Evolutionary conservation across 441 rosid species (phyloP), one percentile per base, ranked within the genome.

Genomic region (Eutrema salsugineum): DNA sequence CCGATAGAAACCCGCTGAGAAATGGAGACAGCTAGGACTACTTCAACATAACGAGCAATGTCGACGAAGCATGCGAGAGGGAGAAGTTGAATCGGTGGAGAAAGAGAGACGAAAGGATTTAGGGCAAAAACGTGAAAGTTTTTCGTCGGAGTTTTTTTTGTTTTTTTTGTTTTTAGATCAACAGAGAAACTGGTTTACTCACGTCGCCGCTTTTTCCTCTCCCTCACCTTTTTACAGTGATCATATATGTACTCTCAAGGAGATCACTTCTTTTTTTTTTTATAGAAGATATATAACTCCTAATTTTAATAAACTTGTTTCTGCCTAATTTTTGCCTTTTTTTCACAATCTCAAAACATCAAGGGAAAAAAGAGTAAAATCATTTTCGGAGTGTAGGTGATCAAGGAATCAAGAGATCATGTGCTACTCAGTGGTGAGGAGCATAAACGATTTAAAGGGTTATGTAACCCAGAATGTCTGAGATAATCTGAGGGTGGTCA

Each of bases 171-270:
- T 36, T 36, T 36, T 46, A 57, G 67, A 57, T 12, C 19, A 8
- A 20, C 28, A 40, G 55, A 67, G 72, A 66, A 59, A 66, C 9
- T 47, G 22, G 59, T 40, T 66, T 51, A 20, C 78, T 22, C 72
- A 50, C 61, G 62, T 73, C 68, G 72, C 62, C 63, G 72, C 64
- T 15, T 64, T 62, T 66, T 56, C 28, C 46, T 46, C 48, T 3
- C 32, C 51, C 53, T 48, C 3, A 24, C 35, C 33, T 38, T 56
- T 16, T 54, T 40, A 36, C 35, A 43, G 3, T 46, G 11, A 66
- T 54, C 50, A 66, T 8, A 16, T 38, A 5, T 30, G 3, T 1
- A 27, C 42, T 10, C 38, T 39, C 16, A 3, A 22, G 15, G 39
- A 32, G 15, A 40, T 71, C 38, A 42, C 36, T 63, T 10, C 4